Evolutionary conservation across 371 early-diverging fungal genomes (phyloP).

Genomic region (Mucor velutinosus): DNA sequence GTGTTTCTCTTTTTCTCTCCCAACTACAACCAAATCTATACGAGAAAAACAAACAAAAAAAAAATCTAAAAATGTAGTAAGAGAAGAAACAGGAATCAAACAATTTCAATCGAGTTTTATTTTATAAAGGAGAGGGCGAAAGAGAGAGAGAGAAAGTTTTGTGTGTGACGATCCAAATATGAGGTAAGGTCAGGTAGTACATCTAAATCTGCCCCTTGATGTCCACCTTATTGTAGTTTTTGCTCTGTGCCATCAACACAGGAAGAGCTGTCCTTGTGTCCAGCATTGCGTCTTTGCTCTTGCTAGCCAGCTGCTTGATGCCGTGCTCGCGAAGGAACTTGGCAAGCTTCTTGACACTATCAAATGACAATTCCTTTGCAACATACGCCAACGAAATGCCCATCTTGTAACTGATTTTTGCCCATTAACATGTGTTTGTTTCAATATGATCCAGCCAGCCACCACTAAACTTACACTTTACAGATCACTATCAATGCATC

Average conservation of each 20-base stretch:
- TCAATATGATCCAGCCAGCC: not conserved
- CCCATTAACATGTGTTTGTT: not conserved
- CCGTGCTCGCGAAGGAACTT: slow-evolving; percentile 46
- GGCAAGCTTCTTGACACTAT: slow-evolving; percentile 23
- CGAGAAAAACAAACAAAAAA: slow-evolving; percentile 8
- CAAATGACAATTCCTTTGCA: slow-evolving; percentile 50
- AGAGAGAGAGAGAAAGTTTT: not conserved
- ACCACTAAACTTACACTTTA: slow-evolving; percentile 60
- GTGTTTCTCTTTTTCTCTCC: not conserved
- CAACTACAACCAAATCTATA: not conserved
- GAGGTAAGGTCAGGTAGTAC: slow-evolving; percentile 13
- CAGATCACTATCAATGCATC: slow-evolving; percentile 70
- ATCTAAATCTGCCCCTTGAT: slow-evolving; percentile 63
- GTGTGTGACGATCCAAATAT: slow-evolving; percentile 16
- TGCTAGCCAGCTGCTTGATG: slow-evolving; percentile 16
- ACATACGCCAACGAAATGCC: slow-evolving; percentile 46
- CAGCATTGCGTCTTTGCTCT: slow-evolving; percentile 23
- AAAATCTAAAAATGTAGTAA: not conserved
- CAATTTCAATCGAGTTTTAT: not conserved
- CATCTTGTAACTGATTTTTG: slow-evolving; percentile 55
- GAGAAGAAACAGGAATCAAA: not conserved
- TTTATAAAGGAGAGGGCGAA: not conserved
- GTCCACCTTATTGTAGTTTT: slow-evolving; percentile 66
- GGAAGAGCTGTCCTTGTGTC: slow-evolving; percentile 63
- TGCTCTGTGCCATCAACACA: slow-evolving; percentile 45